These are phyloP conservation scores for Talaromyces adpressus DNA, from an alignment of 495 filamentous ascomycete species.

Conservation along the genomic window DNA sequence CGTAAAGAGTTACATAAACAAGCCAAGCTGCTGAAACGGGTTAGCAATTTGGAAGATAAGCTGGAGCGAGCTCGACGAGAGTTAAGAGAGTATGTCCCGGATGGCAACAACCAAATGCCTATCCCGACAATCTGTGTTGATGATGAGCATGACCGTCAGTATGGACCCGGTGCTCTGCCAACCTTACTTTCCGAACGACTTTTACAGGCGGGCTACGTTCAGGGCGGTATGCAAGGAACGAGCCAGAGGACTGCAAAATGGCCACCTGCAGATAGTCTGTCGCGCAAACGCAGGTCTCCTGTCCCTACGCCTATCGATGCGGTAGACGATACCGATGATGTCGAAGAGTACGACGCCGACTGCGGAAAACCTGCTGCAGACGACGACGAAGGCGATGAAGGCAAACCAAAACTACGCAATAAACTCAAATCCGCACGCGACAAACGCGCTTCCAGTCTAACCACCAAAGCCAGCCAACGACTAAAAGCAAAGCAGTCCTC, in stretches of 20 bases:
- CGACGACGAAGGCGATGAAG: conserved; percentile 8
- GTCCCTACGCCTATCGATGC: conserved; percentile 21
- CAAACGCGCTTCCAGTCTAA: conserved; percentile 4
- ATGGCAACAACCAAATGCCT: conserved; percentile 24
- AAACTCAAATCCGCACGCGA: conserved; percentile 6
- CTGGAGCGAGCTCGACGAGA: conserved; percentile 51
- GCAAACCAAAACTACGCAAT: neutral
- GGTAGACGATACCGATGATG: neutral
- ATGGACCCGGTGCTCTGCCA: conserved; percentile 49
- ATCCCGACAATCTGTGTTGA: conserved; percentile 22
- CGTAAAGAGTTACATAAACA: conserved; percentile 56
- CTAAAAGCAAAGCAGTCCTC: conserved; percentile 18
- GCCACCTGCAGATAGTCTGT: conserved; percentile 29
- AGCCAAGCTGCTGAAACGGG: conserved; percentile 54
- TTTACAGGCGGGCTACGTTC: conserved; percentile 18
- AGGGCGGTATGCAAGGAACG: neutral
- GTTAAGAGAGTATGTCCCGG: conserved; percentile 41
- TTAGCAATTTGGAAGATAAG: conserved; percentile 60
- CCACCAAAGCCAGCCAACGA: conserved; percentile 5
- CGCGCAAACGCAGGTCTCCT: conserved; percentile 35
- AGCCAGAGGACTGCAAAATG: neutral
- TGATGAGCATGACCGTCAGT: conserved; percentile 37
- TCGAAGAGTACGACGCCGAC: conserved; percentile 7
- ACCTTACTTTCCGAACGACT: conserved; percentile 55
- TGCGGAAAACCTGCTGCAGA: neutral